Evolutionary conservation across 2,329 filamentous ascomycete species (phyloP).

Genomic region (Colletotrichum salicis): DNA sequence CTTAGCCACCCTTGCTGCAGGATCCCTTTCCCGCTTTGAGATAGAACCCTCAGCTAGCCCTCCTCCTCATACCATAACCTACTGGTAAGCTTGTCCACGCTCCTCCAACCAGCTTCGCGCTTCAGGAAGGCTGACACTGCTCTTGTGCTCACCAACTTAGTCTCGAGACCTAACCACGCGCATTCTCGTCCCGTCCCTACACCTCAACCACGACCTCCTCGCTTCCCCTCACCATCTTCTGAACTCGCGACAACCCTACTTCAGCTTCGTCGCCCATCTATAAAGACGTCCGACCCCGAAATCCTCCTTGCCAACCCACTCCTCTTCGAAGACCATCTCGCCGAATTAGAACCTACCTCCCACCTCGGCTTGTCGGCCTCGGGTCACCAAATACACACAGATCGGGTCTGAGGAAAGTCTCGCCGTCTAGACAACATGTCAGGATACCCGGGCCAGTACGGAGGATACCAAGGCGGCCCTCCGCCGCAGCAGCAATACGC

Average conservation of each 20-base stretch:
- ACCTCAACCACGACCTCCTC: conserved; percentile 14
- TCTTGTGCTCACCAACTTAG: conserved; percentile 17
- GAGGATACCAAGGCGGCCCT: conserved; percentile 52
- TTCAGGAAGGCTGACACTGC: conserved; percentile 23
- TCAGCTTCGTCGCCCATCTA: conserved; percentile 10
- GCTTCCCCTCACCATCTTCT: conserved; percentile 3
- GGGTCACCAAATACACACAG: neutral
- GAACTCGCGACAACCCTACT: neutral
- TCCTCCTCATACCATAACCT: neutral
- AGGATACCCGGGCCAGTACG: conserved; percentile 67
- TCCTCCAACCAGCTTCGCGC: conserved; percentile 12
- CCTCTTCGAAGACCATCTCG: neutral
- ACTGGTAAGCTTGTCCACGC: neutral
- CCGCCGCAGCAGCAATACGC: conserved; percentile 47
- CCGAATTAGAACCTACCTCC: neutral
- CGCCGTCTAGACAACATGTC: conserved; percentile 61
- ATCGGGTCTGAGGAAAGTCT: neutral
- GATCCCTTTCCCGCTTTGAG: conserved; percentile 21
- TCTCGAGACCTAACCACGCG: conserved; percentile 28
- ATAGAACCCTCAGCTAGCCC: conserved; percentile 15
- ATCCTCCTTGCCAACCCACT: neutral
- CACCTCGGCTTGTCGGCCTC: neutral
- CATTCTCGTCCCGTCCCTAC: conserved; percentile 7
- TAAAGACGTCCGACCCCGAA: conserved; percentile 19
- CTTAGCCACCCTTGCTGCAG: conserved; percentile 26